These are phyloP conservation scores for Naganishia cerealis DNA, from an alignment of 1,284 basidiomycete species.

Conservation along the genomic window DNA sequence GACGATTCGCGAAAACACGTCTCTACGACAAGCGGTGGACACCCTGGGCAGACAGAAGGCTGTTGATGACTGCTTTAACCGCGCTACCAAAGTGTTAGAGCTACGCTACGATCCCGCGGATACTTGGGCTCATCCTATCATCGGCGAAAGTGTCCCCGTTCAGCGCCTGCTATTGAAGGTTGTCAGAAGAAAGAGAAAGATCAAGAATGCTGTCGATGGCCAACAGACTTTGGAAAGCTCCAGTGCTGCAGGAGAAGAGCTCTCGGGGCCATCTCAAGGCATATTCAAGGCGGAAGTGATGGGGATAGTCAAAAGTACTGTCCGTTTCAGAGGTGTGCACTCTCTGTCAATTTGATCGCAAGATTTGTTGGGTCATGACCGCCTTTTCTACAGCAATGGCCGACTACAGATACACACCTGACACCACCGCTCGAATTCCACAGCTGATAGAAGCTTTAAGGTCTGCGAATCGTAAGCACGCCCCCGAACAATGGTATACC, in stretches of 20 bases:
- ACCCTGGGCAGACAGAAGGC: conserved; percentile 67
- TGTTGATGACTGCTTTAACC: conserved; percentile 69
- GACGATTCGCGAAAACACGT: conserved; percentile 65
- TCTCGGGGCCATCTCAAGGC: conserved; percentile 56
- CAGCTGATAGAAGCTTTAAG: conserved; percentile 71
- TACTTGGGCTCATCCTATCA: conserved; percentile 75
- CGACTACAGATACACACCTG: conserved; percentile 82
- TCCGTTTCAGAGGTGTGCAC: conserved; percentile 79
- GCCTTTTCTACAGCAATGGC: conserved; percentile 68
- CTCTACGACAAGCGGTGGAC: conserved; percentile 65
- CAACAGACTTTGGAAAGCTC: not conserved
- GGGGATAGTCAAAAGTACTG: conserved; percentile 75
- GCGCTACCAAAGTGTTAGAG: conserved; percentile 65
- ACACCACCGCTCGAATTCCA: conserved; percentile 67
- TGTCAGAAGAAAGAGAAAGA: conserved; percentile 62
- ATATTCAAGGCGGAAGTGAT: conserved; percentile 76
- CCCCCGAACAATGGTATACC: not conserved
- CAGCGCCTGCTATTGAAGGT: conserved; percentile 79
- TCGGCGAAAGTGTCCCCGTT: conserved; percentile 71
- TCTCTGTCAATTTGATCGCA: not conserved
- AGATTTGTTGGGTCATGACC: not conserved
- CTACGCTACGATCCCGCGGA: conserved; percentile 70
- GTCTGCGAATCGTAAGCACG: conserved; percentile 68
- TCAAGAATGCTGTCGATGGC: conserved; percentile 21
- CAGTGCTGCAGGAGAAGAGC: not conserved